Evolutionary conservation across 306 rosid genomes (phyloP), one percentile per base, ranked within the genome.

Genomic region (Vigna reflexopilosa): DNA sequence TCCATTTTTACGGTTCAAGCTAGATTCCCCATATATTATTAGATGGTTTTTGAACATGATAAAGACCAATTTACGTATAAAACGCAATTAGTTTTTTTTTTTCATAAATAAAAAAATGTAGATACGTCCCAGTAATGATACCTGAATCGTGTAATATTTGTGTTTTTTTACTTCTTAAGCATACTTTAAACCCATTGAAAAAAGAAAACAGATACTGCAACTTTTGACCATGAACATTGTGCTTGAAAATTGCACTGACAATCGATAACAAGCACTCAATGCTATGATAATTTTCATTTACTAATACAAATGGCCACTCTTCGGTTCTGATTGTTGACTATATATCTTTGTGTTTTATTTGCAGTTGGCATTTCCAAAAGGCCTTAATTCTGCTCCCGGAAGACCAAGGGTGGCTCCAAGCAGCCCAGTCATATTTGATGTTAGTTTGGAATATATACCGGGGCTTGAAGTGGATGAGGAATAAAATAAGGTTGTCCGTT

Each of bases 311-410:
- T 75, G 28, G 17, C 38, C 2, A 57, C n/a, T 72, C 5, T 55
- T 32, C 13, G 20, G 24, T 40, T 70, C 57, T 73, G 57, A 77
- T 22, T 80, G 59, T 77, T 54, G 70, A 42, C 30, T 50, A 14
- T 44, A 22, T 19, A 17, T 47, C 6, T 42, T 56, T 70, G 38
- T 38, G 77, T 36, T 72, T 70, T 59, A 85, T 58, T 56, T 78
- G 78, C 82, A 94, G 98, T 80, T 94, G 95, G 97, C 98, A 56
- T 94, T 94, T 83, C 98, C 98, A 36, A 92, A 94, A 79, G 97
- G 97, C 55, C 97, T 94, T 24, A 88, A 44, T 56, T 92, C 98
- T 74, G 97, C 98, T 72, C 98, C 98, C 63, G 98, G 98, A 79
- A 90, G 98, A 85, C 98, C 97, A 82, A 90, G 98, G 86, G 98